Conservation (phyloP, 768 basidiomycete genomes). For the Calocera viscosa region DNA sequence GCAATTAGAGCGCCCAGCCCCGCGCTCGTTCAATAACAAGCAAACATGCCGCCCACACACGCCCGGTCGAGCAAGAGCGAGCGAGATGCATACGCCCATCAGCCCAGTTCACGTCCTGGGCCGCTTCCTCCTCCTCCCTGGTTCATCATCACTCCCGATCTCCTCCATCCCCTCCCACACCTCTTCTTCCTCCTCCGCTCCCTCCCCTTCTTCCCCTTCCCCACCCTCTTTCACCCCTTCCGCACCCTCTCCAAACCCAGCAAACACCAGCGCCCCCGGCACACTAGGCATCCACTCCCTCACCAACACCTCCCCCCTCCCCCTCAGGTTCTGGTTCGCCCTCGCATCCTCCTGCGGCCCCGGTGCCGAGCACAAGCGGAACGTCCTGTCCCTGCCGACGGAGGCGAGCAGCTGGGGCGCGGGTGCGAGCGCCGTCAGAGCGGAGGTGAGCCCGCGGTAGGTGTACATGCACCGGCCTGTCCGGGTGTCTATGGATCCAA, state of each 20-base stretch:
- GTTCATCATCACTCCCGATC: neutral
- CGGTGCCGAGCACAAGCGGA: neutral
- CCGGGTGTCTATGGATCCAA: neutral
- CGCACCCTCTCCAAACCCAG: neutral
- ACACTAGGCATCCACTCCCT: neutral
- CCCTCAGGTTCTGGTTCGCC: neutral
- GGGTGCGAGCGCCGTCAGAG: neutral
- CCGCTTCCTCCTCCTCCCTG: neutral
- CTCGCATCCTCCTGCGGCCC: neutral
- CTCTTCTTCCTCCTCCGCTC: neutral
- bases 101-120: neutral
- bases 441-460: neutral
- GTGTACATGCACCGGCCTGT: constrained; percentile 5
- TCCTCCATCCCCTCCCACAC: constrained; percentile 1
- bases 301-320: neutral
- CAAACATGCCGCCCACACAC: no score
- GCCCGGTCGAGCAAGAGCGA: no score
- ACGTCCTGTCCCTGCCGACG: neutral
- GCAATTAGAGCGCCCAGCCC: no score
- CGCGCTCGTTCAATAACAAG: no score
- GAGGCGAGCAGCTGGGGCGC: neutral
- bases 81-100: no score
- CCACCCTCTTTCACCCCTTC: neutral
- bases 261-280: neutral
- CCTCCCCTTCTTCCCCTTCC: constrained; percentile 1